Evolutionary conservation across 495 filamentous ascomycete genomes (phyloP).

Genomic region (Bacidia rubella): DNA sequence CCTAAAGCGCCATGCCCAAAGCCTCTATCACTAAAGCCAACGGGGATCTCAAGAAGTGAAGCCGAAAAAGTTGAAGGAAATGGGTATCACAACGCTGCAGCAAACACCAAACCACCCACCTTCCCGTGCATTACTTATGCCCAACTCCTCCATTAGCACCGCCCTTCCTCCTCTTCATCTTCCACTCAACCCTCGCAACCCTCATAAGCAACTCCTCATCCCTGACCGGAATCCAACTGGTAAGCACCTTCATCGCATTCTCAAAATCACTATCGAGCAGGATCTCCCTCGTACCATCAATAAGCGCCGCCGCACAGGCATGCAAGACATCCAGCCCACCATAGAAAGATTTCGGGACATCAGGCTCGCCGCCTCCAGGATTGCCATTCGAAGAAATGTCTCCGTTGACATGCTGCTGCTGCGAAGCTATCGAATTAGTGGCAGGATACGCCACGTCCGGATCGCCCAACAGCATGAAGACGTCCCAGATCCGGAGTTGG

Average conservation of each 20-base stretch:
- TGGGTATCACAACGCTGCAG: neutral
- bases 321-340: slow-evolving; percentile 80
- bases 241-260: slow-evolving; percentile 94
- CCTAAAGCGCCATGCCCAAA: too few species aligned
- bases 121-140: slow-evolving; percentile 73
- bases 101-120: slow-evolving; percentile 25
- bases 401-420: too few species aligned
- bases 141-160: too few species aligned
- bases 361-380: neutral
- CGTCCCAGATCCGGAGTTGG: slow-evolving; percentile 97
- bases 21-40: neutral
- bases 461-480: slow-evolving; percentile 94
- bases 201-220: slow-evolving; percentile 93
- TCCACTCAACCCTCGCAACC: slow-evolving; percentile 87
- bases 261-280: slow-evolving; percentile 92
- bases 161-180: slow-evolving; percentile 45
- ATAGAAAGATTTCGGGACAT: slow-evolving; percentile 28
- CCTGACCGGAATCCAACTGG: slow-evolving; percentile 87
- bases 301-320: slow-evolving; percentile 77
- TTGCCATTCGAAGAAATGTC: neutral
- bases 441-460: slow-evolving; percentile 24
- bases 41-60: neutral
- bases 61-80: neutral
- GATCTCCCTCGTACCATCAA: slow-evolving; percentile 84
- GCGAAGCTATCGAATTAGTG: neutral